A percentile compares a stretch with the other conserved stretches of the same genome.
Evolutionary conservation across 345 rosid genomes (phyloP).

Genomic region (Rhodomyrtus tomentosa): DNA sequence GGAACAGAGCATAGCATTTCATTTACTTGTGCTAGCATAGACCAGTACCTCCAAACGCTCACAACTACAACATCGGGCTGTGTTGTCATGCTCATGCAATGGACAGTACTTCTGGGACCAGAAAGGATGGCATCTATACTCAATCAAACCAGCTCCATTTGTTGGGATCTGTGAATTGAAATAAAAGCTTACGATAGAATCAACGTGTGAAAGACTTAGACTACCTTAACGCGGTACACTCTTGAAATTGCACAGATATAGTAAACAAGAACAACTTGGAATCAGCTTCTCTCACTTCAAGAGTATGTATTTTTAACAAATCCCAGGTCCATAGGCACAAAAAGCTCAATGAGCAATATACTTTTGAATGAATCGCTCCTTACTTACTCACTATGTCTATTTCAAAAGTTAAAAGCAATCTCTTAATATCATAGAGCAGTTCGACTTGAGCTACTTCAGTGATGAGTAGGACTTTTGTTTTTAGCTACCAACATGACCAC

Average conservation of each 20-base stretch:
- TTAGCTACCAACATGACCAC: neutral
- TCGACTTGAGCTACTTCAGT: neutral
- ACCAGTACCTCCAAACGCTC: conserved; percentile 81
- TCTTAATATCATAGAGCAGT: neutral
- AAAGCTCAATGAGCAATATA: neutral
- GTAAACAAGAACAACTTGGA: neutral
- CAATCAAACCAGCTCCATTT: conserved; percentile 76
- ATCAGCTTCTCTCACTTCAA: neutral
- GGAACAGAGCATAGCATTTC: neutral
- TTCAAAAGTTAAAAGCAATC: neutral
- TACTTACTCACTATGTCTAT: neutral
- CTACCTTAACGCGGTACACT: neutral
- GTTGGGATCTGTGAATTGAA: conserved; percentile 52
- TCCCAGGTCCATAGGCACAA: too few species aligned
- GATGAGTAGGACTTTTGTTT: neutral
- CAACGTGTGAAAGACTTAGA: neutral
- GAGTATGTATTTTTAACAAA: neutral
- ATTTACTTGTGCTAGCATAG: neutral
- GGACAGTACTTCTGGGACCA: conserved; percentile 98
- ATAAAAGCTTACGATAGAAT: neutral
- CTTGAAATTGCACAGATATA: neutral
- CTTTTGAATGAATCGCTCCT: neutral
- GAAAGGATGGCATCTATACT: conserved; percentile 92
- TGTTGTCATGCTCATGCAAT: conserved; percentile 69
- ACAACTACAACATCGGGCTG: conserved; percentile 91